Percentiles rank a stretch among this genome's conserved stretches.
These are phyloP conservation scores for Tricholoma sp. DNA, from an alignment of 768 basidiomycete species.

Conservation along the genomic window DNA sequence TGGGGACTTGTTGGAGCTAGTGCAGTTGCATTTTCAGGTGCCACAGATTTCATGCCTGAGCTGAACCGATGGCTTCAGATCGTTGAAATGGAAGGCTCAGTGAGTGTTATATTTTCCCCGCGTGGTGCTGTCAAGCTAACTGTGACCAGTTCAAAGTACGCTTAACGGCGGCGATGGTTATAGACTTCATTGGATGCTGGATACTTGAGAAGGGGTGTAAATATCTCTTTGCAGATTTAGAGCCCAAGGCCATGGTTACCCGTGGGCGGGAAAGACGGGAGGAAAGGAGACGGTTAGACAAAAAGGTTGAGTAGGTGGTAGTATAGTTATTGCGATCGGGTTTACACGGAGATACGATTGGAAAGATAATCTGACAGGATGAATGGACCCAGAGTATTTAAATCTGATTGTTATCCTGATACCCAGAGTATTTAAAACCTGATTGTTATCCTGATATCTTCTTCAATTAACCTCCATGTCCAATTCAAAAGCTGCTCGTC, in stretches of 20 bases:
- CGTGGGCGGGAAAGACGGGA: slow-evolving; percentile 80
- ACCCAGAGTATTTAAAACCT: no score
- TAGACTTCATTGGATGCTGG: slow-evolving; percentile 89
- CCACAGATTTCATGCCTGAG: slow-evolving; percentile 94
- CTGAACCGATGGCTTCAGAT: slow-evolving; percentile 96
- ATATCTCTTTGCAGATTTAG: slow-evolving; percentile 78
- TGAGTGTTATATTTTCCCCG: slow-evolving; percentile 36
- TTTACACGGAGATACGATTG: no score
- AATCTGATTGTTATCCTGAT: neutral
- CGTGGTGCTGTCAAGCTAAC: neutral
- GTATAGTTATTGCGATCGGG: neutral
- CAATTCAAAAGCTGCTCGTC: slow-evolving; percentile 25
- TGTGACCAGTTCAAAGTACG: slow-evolving; percentile 72
- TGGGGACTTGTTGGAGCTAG: slow-evolving; percentile 89
- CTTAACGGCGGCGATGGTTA: slow-evolving; percentile 74
- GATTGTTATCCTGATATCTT: neutral
- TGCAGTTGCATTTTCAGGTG: slow-evolving; percentile 87
- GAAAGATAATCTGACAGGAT: no score
- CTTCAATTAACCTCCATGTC: slow-evolving; percentile 11
- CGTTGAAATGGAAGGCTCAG: slow-evolving; percentile 77
- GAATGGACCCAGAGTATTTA: neutral
- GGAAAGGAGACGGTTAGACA: slow-evolving; percentile 41
- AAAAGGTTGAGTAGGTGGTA: slow-evolving; percentile 17
- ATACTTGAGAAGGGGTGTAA: slow-evolving; percentile 81
- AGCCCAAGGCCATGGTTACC: slow-evolving; percentile 81